These are phyloP conservation scores for Meyerozyma athensensis DNA, from an alignment of 1,139 yeast species.

Conservation along the genomic window DNA sequence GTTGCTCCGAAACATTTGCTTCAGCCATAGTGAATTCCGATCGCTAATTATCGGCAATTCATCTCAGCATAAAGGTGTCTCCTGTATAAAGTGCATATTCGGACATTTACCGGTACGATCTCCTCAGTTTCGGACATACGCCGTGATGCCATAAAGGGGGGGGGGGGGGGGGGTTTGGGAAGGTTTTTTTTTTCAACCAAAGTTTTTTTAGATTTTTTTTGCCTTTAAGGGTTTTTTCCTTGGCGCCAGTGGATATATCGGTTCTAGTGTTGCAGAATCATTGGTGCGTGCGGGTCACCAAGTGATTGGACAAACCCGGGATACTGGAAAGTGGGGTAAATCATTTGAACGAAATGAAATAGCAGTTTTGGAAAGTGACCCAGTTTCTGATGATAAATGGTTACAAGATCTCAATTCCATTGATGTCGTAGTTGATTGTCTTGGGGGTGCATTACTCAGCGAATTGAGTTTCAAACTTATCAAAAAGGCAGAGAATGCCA, in stretches of 20 bases:
- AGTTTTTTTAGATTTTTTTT: too few relatives aligned
- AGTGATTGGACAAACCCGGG: slow-evolving; percentile 7
- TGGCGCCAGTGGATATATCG: slow-evolving; percentile 7
- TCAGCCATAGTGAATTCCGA: not conserved
- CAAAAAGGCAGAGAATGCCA: slow-evolving; percentile 5
- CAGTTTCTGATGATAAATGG: slow-evolving; percentile 4
- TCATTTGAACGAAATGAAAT: slow-evolving; percentile 3
- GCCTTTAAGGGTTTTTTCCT: slow-evolving; percentile 5
- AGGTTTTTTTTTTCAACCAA: too few relatives aligned
- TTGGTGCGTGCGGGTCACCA: slow-evolving; percentile 7
- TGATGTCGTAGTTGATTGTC: slow-evolving; percentile 14
- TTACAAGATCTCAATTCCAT: not conserved
- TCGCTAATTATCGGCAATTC: too few relatives aligned
- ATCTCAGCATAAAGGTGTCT: too few relatives aligned
- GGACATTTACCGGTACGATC: too few relatives aligned
- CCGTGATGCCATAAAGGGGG: too few relatives aligned
- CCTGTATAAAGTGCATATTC: too few relatives aligned
- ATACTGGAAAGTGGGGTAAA: not conserved
- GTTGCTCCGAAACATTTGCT: not conserved
- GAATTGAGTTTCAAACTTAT: slow-evolving; percentile 1
- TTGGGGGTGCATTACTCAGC: slow-evolving; percentile 6
- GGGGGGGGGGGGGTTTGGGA: too few relatives aligned
- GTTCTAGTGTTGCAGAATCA: slow-evolving; percentile 6
- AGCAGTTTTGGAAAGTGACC: slow-evolving; percentile 5
- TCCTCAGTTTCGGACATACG: too few relatives aligned